Base-by-base conservation (phyloP, 345 rosid genomes). In the rapeseed (Brassica napus) region DNA sequence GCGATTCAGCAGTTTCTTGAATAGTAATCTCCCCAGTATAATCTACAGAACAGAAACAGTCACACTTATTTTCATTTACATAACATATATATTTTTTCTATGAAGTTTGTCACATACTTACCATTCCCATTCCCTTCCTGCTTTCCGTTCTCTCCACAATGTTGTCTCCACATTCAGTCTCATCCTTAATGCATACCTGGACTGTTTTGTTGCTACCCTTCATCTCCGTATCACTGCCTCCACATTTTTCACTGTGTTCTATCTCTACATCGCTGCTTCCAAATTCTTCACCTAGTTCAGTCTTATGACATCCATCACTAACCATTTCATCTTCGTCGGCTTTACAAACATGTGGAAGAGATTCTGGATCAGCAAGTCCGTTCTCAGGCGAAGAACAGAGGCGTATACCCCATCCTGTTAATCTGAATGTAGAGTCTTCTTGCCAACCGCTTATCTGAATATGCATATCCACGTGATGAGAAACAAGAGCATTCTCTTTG, bases 401-500 rank as follows among this genome's bases (percentile, higher is more conserved):
- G 14, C 35, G 35, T 71, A 71, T 23, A 35, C 75, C 75, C 75
- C 66, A 71, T 71, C 21, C 66, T 35, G 4, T 58, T 5, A 71
- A 21, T 3, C 23, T 1, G 1, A n/a, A 14, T 2, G 6, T 68
- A 23, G 12, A 55, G 44, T 3, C 1, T 11, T 1, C 2, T 2
- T 8, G 24, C 60, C 24, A 55, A 16, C 26, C 2, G 24, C 4
- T 1, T 8, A 23, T 4, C 2, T 23, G 67, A 59, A 72, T 1
- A 2, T 24, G 6, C 24, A 64, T 64, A 32, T 64, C 68, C 47
- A 64, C 47, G 14, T 64, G 47, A 32, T 4, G 58, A 5, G 58
- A 21, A 52, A 52, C 21, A n/a, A 52, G 16, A 65, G 69, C 24
- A 16, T 34, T 16, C 14, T 34, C 69, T 65, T 34, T 16, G 14